Evolutionary conservation across 495 filamentous ascomycete species (phyloP).

Genomic region (Thozetella sp.): DNA sequence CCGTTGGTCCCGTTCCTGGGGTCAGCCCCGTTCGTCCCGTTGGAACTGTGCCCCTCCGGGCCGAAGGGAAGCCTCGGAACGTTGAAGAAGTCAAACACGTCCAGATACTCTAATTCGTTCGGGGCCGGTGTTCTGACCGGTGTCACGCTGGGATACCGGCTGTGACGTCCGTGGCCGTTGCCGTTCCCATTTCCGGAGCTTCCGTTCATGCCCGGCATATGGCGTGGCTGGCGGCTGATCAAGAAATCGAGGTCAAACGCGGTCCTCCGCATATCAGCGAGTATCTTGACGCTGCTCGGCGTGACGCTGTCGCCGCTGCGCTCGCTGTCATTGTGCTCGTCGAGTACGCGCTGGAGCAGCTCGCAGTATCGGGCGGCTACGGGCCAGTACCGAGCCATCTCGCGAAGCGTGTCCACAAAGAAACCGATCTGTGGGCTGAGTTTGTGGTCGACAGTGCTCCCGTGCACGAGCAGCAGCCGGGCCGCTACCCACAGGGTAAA

Average conservation of each 20-base stretch:
- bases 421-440: constrained; percentile 75
- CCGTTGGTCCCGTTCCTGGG: background rate
- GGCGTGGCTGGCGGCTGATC: constrained; percentile 78
- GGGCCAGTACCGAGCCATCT: constrained; percentile 81
- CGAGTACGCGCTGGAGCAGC: constrained; percentile 79
- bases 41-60: constrained; percentile 20
- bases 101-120: constrained; percentile 86
- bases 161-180: constrained; percentile 16
- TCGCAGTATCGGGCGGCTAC: constrained; percentile 80
- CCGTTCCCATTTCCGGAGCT: background rate
- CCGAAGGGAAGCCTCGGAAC: constrained; percentile 69
- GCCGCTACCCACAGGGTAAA: constrained; percentile 94
- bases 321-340: constrained; percentile 81
- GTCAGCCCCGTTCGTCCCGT: background rate
- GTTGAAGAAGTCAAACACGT: constrained; percentile 94
- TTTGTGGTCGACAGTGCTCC: constrained; percentile 81
- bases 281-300: constrained; percentile 79
- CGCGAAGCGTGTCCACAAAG: constrained; percentile 77
- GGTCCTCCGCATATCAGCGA: constrained; percentile 84
- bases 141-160: constrained; percentile 39
- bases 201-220: constrained; percentile 32
- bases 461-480: constrained; percentile 81
- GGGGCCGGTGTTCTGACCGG: constrained; percentile 65
- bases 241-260: constrained; percentile 88
- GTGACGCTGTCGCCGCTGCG: constrained; percentile 72